These are phyloP conservation scores for Tricholoma saponaceum DNA, from an alignment of 768 basidiomycete genomes.

Conservation along the genomic window DNA sequence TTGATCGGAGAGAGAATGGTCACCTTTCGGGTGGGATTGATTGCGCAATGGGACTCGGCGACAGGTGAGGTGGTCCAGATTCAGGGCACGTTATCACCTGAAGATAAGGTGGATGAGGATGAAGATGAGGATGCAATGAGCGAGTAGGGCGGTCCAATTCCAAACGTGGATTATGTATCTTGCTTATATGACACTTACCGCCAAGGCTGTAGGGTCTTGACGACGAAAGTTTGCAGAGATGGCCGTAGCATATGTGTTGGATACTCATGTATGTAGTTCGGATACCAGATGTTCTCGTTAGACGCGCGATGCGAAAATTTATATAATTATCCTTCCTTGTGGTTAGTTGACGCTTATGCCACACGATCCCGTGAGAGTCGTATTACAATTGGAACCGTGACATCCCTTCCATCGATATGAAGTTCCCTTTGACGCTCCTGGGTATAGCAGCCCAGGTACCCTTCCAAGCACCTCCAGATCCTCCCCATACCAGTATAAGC, in stretches of 20 bases:
- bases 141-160: slow-evolving; percentile 31
- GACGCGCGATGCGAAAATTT: too few species aligned
- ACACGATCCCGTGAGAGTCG: slow-evolving; percentile 12
- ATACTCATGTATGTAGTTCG: not conserved
- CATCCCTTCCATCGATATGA: slow-evolving; percentile 29
- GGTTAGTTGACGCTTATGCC: too few species aligned
- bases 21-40: slow-evolving; percentile 68
- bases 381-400: not conserved
- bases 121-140: slow-evolving; percentile 44
- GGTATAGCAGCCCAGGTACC: slow-evolving; percentile 55
- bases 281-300: too few species aligned
- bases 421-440: slow-evolving; percentile 49
- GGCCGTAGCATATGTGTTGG: too few species aligned
- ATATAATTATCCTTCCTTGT: too few species aligned
- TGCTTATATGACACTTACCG: not conserved
- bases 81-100: slow-evolving; percentile 38
- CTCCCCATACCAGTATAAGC: slow-evolving; percentile 9
- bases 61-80: slow-evolving; percentile 62
- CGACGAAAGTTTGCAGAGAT: too few species aligned
- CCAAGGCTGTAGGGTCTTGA: too few species aligned
- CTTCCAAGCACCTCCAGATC: slow-evolving; percentile 25
- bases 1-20: slow-evolving; percentile 89
- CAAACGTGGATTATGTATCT: not conserved
- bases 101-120: slow-evolving; percentile 27
- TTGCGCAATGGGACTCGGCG: slow-evolving; percentile 67